These are phyloP conservation scores for Mortierella sp. DNA, from an alignment of 371 early-diverging fungal species.

Conservation along the genomic window DNA sequence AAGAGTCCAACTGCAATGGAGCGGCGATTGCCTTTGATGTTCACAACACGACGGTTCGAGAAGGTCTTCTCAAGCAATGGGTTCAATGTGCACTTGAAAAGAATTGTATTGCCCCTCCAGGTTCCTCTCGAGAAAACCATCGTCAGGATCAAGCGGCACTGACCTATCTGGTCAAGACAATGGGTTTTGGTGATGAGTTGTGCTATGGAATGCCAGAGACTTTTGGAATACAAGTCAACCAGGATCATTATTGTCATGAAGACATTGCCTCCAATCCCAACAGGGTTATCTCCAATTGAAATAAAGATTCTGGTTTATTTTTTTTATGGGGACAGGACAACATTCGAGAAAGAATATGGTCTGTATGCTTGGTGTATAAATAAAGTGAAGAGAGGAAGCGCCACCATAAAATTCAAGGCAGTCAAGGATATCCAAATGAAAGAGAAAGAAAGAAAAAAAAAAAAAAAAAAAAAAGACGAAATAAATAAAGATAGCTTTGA, in stretches of 20 bases:
- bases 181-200: constrained; percentile 13
- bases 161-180: constrained; percentile 54
- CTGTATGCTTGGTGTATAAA: too few relatives aligned
- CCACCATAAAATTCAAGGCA: neutral
- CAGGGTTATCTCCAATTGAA: constrained; percentile 14
- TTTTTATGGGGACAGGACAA: neutral
- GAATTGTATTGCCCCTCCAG: constrained; percentile 61
- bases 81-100: constrained; percentile 53
- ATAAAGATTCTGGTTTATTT: neutral
- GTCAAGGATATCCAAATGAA: neutral
- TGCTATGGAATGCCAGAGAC: constrained; percentile 21
- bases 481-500: neutral
- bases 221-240: constrained; percentile 32
- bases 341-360: neutral
- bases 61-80: constrained; percentile 59
- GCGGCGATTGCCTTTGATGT: constrained; percentile 62
- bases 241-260: constrained; percentile 33
- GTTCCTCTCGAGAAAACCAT: constrained; percentile 60
- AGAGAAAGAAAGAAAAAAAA: neutral
- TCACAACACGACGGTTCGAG: constrained; percentile 40
- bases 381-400: neutral
- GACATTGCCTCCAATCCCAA: constrained; percentile 24
- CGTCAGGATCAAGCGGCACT: constrained; percentile 66
- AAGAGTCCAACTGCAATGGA: constrained; percentile 60
- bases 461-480: constrained; percentile 4